Conservation (phyloP, 1,139 yeast genomes). For the Cylindricascospora bacillispora region DNA sequence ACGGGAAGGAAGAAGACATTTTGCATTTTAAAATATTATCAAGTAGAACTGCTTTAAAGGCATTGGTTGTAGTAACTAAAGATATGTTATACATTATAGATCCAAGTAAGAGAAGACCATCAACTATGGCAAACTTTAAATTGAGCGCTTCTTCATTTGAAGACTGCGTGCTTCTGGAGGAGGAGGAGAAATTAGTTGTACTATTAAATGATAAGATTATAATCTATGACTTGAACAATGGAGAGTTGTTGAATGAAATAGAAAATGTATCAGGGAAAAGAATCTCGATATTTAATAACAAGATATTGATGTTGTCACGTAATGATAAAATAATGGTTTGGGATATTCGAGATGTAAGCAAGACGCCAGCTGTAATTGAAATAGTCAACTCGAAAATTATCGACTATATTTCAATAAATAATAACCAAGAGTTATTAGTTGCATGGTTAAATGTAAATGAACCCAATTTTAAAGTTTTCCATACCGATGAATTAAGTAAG, state of each 20-base stretch:
- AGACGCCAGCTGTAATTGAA: slow-evolving; percentile 12
- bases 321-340: slow-evolving; percentile 14
- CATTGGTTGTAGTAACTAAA: slow-evolving; percentile 14
- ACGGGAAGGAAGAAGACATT: slow-evolving; percentile 22
- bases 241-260: neutral
- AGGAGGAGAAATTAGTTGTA: slow-evolving; percentile 14
- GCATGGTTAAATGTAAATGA: slow-evolving; percentile 27
- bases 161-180: slow-evolving; percentile 10
- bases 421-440: slow-evolving; percentile 10
- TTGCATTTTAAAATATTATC: slow-evolving; percentile 17
- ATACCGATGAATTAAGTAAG: slow-evolving; percentile 7
- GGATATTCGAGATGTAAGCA: slow-evolving; percentile 8
- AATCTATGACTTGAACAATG: slow-evolving; percentile 7
- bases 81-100: slow-evolving; percentile 20
- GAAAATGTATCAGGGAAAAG: slow-evolving; percentile 5
- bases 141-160: slow-evolving; percentile 5
- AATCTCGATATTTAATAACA: slow-evolving; percentile 11
- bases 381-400: slow-evolving; percentile 15
- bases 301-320: slow-evolving; percentile 11
- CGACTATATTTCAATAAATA: slow-evolving; percentile 12
- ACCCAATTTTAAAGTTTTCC: slow-evolving; percentile 17
- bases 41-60: slow-evolving; percentile 3
- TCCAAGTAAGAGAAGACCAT: slow-evolving; percentile 25
- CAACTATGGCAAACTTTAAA: slow-evolving; percentile 7
- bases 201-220: slow-evolving; percentile 13